Percentiles rank a stretch among this genome's conserved stretches.
Conservation (phyloP, 2,329 filamentous ascomycete genomes). For the Byssoonygena ceratinophila region DNA sequence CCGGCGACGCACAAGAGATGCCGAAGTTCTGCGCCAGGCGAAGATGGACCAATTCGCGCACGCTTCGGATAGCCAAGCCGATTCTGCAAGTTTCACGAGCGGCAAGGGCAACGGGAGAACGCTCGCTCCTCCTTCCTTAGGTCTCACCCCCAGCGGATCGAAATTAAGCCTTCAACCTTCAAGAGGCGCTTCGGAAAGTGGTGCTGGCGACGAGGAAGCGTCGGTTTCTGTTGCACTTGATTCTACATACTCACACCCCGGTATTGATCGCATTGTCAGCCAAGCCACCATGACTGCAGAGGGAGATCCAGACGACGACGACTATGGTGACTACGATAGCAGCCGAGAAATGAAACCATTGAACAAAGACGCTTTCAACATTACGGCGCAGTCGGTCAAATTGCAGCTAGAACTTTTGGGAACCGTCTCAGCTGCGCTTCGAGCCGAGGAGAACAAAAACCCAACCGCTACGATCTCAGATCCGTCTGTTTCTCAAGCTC, state of each 20-base stretch:
- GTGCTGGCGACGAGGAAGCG: slow-evolving; percentile 44
- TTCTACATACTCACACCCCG: slow-evolving; percentile 42
- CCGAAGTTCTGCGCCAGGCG: slow-evolving; percentile 65
- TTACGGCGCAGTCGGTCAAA: slow-evolving; percentile 89
- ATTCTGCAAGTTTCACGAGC: slow-evolving; percentile 23
- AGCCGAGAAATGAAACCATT: slow-evolving; percentile 58
- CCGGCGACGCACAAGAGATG: slow-evolving; percentile 60
- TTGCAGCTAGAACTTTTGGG: slow-evolving; percentile 84
- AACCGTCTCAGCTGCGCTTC: slow-evolving; percentile 71
- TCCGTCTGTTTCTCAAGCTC: slow-evolving; percentile 61
- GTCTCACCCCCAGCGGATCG: slow-evolving; percentile 32
- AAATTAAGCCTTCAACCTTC: slow-evolving; percentile 42
- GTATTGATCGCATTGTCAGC: slow-evolving; percentile 41
- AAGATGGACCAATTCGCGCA: slow-evolving; percentile 61
- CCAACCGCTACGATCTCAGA: slow-evolving; percentile 66
- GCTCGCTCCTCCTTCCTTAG: slow-evolving; percentile 26
- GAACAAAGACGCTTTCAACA: slow-evolving; percentile 89
- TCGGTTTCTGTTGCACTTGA: slow-evolving; percentile 44
- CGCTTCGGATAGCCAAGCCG: slow-evolving; percentile 37
- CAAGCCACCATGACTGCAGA: slow-evolving; percentile 45
- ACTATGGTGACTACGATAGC: slow-evolving; percentile 70
- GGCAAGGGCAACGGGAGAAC: slow-evolving; percentile 30
- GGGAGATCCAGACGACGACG: slow-evolving; percentile 58
- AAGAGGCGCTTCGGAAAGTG: slow-evolving; percentile 39
- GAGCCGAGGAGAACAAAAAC: slow-evolving; percentile 58